Evolutionary conservation across 2,329 filamentous ascomycete genomes (phyloP), one percentile per base, ranked within the genome.

Genomic region (Thyridium curvatum): DNA sequence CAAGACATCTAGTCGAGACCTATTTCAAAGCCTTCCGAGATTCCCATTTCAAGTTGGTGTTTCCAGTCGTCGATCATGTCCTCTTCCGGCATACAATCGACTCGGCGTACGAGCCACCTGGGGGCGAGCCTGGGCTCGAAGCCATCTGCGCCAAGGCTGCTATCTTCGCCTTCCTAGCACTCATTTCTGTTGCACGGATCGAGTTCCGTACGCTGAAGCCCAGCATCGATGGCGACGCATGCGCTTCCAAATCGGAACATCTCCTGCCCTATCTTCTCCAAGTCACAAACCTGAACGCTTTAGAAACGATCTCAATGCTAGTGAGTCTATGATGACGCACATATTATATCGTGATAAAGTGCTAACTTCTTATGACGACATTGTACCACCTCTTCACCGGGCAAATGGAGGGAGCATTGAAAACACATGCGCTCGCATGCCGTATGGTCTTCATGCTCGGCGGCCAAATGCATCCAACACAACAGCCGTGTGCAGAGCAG

Each of bases 401-500:
- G 3, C 65, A 67, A 3, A 49, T 74, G n/a, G 64, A 69, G 31
- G 56, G 63, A 0, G 63, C 64, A 1, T 55, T 62, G 37, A 63
- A 71, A 43, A 64, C 67, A 15, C 63, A 64, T 15, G 56, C 71
- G 0, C 37, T 69, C 4, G 61, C 68, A 4, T 70, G 65, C 28
- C 67, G 72, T 3, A 60, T 69, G 15, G 51, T 74, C 2, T 74
- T 69, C 41, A 61, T 64, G 36, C 58, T 78, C 2, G 70, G 71
- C 0, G 72, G 60, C 1, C 69, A 77, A 40, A 55, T 50, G 1
- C 37, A 53, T 6, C 41, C 44, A 16, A 45, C 40, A 18, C 39
- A 42, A 3, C 39, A 43, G n/a, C 26, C 42, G 4, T 16, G 14
- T 30, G 29, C 8, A 9, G 30, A 12, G 9, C 39, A 16, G 15